These are phyloP conservation scores for Flagelloscypha sp. DNA, from an alignment of 768 basidiomycete species.

Conservation along the genomic window DNA sequence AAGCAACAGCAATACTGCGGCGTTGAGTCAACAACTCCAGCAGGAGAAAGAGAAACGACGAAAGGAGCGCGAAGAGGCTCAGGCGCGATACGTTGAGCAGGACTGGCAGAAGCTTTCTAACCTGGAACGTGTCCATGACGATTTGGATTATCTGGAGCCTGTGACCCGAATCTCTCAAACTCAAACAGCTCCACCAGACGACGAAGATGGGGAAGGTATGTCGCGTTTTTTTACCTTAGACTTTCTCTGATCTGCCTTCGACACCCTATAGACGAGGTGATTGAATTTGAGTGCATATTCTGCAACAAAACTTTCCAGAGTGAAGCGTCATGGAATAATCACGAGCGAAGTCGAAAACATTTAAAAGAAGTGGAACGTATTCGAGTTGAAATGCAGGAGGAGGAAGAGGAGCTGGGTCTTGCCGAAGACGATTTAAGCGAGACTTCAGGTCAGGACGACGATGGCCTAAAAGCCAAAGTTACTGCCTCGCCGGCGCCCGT, in stretches of 20 bases:
- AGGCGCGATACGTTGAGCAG: conserved; percentile 64
- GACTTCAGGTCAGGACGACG: conserved; percentile 8
- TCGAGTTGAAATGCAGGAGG: conserved; percentile 66
- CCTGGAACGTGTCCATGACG: conserved; percentile 34
- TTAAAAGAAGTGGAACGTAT: conserved; percentile 77
- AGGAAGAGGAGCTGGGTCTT: conserved; percentile 61
- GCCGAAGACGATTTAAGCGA: conserved; percentile 22
- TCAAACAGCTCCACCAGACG: conserved; percentile 65
- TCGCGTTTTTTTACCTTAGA: too few relatives aligned
- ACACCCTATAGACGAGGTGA: too few relatives aligned
- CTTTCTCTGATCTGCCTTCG: too few relatives aligned
- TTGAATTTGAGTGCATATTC: conserved; percentile 95
- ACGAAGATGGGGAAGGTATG: conserved; percentile 63
- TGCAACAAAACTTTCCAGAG: conserved; percentile 85
- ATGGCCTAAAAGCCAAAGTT: conserved; percentile 4
- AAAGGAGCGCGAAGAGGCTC: conserved; percentile 22
- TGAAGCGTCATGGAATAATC: conserved; percentile 93
- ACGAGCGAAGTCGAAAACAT: conserved; percentile 94
- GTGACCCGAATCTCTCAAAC: too few relatives aligned
- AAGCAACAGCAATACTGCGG: conserved; percentile 20
- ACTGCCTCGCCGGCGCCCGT: conserved; percentile 4
- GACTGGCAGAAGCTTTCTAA: conserved; percentile 75
- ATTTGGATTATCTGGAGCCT: conserved; percentile 76
- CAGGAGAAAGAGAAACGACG: conserved; percentile 19
- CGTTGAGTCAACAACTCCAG: conserved; percentile 24